phyloP scores from a whole-genome alignment of 1,139 yeast genomes.

The Geotrichum phurueaensis region DNA sequence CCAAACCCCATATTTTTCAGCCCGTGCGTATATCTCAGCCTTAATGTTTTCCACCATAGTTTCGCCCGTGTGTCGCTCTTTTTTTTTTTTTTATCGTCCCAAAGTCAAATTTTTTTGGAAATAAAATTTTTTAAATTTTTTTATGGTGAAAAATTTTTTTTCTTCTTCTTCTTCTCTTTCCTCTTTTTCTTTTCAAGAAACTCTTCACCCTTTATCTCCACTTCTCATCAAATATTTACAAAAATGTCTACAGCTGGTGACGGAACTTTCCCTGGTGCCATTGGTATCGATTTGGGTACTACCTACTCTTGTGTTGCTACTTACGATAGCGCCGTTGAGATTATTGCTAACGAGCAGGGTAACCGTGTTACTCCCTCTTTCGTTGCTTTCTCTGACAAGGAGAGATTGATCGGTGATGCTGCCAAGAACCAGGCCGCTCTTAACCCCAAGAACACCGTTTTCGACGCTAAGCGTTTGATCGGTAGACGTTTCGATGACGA shows the following conservation, averaged over 20 bases:
- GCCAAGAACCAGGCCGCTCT: conserved; percentile 98
- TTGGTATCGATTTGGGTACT: conserved; percentile 87
- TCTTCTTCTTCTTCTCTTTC: conserved; percentile 1
- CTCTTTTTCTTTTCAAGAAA: conserved; percentile 3
- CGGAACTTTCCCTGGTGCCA: conserved; percentile 99
- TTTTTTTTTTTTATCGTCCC: background rate
- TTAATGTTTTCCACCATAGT: background rate
- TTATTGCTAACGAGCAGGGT: conserved; percentile 98
- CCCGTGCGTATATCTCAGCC: conserved; percentile 5
- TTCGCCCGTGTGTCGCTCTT: background rate
- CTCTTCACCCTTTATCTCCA: background rate
- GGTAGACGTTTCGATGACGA: conserved; percentile 92
- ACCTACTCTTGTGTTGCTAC: conserved; percentile 89
- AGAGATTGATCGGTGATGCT: conserved; percentile 98
- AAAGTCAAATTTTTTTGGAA: background rate
- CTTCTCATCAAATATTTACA: background rate
- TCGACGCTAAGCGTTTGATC: conserved; percentile 96
- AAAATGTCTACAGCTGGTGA: conserved; percentile 38
- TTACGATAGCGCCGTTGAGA: conserved; percentile 74
- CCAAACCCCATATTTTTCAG: conserved; percentile 4
- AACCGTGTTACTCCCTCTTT: conserved; percentile 98
- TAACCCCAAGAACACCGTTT: conserved; percentile 94
- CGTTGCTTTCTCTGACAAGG: conserved; percentile 95
- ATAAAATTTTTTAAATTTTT: background rate
- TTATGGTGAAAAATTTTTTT: conserved; percentile 5